Evolutionary conservation across 139 green algal genomes (phyloP).

Genomic region (Cymbomonas tetramitiformis): DNA sequence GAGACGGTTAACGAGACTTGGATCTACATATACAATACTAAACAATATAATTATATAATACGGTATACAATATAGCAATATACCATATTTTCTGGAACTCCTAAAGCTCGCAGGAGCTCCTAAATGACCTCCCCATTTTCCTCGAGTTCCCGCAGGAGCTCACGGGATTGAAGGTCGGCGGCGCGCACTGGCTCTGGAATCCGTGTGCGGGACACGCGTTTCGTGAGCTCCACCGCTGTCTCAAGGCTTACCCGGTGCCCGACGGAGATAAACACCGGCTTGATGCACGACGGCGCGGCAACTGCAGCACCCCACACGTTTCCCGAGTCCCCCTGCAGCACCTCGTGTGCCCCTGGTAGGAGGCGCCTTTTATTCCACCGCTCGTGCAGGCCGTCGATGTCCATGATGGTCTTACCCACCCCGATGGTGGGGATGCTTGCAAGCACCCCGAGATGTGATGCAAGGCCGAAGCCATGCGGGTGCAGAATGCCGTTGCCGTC

Average conservation of each 20-base stretch:
- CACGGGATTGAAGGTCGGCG: not conserved
- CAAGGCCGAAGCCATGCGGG: slow-evolving; percentile 24
- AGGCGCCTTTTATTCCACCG: too few relatives aligned
- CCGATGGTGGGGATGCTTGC: slow-evolving; percentile 25
- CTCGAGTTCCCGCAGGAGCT: not conserved
- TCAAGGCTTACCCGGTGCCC: slow-evolving; percentile 6
- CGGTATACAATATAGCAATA: too few relatives aligned
- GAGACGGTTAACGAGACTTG: too few relatives aligned
- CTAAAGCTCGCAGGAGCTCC: too few relatives aligned
- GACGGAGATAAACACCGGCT: slow-evolving; percentile 24
- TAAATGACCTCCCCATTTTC: too few relatives aligned
- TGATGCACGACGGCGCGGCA: too few relatives aligned
- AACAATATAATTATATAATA: too few relatives aligned
- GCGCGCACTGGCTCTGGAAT: slow-evolving; percentile 24
- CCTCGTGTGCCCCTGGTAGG: too few relatives aligned
- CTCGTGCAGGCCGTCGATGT: slow-evolving; percentile 1
- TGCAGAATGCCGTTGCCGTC: slow-evolving; percentile 30
- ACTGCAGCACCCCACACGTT: not conserved
- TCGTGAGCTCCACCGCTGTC: slow-evolving; percentile 13
- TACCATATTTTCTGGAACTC: too few relatives aligned
- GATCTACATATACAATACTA: too few relatives aligned
- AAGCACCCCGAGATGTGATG: slow-evolving; percentile 26
- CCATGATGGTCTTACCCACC: slow-evolving; percentile 25
- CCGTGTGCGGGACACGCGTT: slow-evolving; percentile 11
- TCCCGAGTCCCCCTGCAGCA: not conserved